A percentile compares a stretch with the other conserved stretches of the same genome.
phyloP scores from a whole-genome alignment of 768 basidiomycete species.

The Solioccasus polychromus region DNA sequence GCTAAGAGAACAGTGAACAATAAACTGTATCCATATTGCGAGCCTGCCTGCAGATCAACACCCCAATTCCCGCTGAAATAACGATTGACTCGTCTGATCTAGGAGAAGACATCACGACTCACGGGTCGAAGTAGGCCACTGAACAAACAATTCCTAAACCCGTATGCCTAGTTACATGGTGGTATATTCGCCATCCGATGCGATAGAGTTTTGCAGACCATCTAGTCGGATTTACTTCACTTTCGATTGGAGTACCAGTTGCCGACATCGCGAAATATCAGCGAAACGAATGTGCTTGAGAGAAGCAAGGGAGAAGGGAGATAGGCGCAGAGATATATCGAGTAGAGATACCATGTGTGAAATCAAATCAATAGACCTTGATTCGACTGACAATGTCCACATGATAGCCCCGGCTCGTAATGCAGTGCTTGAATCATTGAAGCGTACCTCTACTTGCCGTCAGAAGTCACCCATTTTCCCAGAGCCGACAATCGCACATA shows the following conservation, averaged over 20 bases:
- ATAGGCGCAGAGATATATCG: too few species aligned
- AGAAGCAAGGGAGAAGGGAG: neutral
- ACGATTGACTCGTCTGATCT: neutral
- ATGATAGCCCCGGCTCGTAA: too few species aligned
- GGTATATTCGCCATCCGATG: slow-evolving; percentile 33
- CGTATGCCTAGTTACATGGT: slow-evolving; percentile 61
- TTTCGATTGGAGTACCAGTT: neutral
- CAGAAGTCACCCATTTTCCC: too few species aligned
- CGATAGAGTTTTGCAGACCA: slow-evolving; percentile 22
- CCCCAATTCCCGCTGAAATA: slow-evolving; percentile 76
- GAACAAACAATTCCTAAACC: slow-evolving; percentile 86
- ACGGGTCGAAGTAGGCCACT: slow-evolving; percentile 90
- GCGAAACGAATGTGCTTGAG: too few species aligned
- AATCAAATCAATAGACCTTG: neutral
- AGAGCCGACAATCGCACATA: too few species aligned
- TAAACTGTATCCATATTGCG: slow-evolving; percentile 78
- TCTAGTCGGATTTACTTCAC: slow-evolving; percentile 2
- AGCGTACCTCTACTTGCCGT: too few species aligned
- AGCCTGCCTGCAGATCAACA: slow-evolving; percentile 86
- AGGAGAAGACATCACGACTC: slow-evolving; percentile 27
- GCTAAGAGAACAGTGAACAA: slow-evolving; percentile 84
- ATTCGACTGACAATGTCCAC: neutral
- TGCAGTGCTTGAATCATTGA: too few species aligned
- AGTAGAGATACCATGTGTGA: too few species aligned
- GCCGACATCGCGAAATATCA: too few species aligned